A percentile compares a stretch with the other conserved stretches of the same genome.
These are phyloP conservation scores for Boletus reticulatus DNA, from an alignment of 768 basidiomycete species.

Conservation along the genomic window DNA sequence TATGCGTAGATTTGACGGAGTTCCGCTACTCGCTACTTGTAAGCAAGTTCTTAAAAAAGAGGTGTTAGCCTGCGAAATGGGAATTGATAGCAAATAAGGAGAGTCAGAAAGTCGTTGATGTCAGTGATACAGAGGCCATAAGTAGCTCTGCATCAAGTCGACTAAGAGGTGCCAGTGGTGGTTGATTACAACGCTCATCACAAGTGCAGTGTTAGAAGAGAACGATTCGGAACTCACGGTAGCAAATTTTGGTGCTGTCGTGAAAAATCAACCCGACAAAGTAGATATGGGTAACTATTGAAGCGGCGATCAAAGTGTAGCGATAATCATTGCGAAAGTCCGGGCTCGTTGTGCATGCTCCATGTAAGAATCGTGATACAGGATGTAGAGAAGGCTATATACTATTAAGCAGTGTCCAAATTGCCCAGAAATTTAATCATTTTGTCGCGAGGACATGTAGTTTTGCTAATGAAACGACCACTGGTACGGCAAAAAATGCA, in stretches of 20 bases:
- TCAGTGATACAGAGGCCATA: slow-evolving; percentile 60
- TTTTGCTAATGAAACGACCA: slow-evolving; percentile 67
- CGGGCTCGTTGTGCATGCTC: too few species aligned
- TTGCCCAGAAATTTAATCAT: slow-evolving; percentile 22
- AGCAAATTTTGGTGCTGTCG: too few species aligned
- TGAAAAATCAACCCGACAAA: too few species aligned
- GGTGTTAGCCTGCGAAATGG: too few species aligned
- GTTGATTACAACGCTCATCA: slow-evolving; percentile 83
- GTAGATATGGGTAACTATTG: not conserved
- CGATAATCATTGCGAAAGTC: too few species aligned
- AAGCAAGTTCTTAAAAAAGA: too few species aligned
- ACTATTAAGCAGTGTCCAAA: not conserved
- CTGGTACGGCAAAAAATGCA: slow-evolving; percentile 68
- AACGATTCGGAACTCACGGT: slow-evolving; percentile 16
- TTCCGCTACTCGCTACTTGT: too few species aligned
- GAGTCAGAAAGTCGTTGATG: slow-evolving; percentile 66
- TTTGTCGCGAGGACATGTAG: slow-evolving; percentile 54
- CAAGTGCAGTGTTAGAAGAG: slow-evolving; percentile 16
- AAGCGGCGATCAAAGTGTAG: not conserved
- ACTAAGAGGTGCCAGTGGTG: slow-evolving; percentile 91
- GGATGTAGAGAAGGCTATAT: too few species aligned
- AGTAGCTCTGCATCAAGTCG: slow-evolving; percentile 54
- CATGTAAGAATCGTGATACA: too few species aligned
- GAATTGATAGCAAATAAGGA: not conserved
- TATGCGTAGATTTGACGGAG: too few species aligned